Evolutionary conservation across 805 yeast species (phyloP).

Genomic region (Isabelozyma rhagii): DNA sequence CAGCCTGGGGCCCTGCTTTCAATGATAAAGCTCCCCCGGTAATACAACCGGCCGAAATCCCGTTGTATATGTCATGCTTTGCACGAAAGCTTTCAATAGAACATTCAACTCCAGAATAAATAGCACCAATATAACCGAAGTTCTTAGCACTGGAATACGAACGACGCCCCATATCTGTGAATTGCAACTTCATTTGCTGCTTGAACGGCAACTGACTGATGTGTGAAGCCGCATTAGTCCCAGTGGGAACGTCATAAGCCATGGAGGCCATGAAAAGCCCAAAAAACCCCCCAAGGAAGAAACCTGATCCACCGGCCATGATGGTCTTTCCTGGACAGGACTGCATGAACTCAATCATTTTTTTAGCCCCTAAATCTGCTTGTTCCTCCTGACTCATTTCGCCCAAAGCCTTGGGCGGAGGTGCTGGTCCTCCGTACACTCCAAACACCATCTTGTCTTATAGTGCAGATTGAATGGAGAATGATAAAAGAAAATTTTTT

Average conservation of each 20-base stretch:
- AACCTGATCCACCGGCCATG: constrained; percentile 91
- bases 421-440: constrained; percentile 33
- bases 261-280: constrained; percentile 89
- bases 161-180: constrained; percentile 86
- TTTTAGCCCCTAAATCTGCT: constrained; percentile 84
- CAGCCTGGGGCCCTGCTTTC: constrained; percentile 92
- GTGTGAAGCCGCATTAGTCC: constrained; percentile 50
- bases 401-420: constrained; percentile 45
- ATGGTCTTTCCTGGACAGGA: constrained; percentile 94
- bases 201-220: constrained; percentile 83
- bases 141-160: constrained; percentile 88
- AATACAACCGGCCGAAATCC: constrained; percentile 88
- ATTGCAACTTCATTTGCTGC: constrained; percentile 90
- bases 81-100: constrained; percentile 82
- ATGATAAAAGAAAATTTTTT: neutral
- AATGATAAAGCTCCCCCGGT: constrained; percentile 96
- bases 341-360: constrained; percentile 79
- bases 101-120: constrained; percentile 92
- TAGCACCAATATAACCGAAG: constrained; percentile 89
- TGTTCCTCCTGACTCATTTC: constrained; percentile 91
- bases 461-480: neutral
- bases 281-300: constrained; percentile 91
- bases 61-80: constrained; percentile 88
- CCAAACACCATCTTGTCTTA: constrained; percentile 29
- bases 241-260: constrained; percentile 80